Conservation (phyloP, 2,329 filamentous ascomycete genomes). For the Sodiomyces alkalinus region DNA sequence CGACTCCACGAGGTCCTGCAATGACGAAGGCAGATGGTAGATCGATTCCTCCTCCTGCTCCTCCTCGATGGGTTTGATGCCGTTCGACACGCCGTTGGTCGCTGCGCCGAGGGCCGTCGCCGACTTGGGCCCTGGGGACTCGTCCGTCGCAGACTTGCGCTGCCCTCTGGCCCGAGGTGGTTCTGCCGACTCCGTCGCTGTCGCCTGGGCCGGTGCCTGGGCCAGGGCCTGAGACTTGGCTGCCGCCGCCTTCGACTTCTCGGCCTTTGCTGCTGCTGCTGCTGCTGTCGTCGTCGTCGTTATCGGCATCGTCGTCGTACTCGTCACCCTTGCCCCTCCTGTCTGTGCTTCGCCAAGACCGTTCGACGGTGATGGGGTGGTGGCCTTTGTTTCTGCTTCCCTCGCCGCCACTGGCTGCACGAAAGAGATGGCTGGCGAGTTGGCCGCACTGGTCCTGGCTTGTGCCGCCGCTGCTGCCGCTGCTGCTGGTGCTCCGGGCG, state of each 20-base stretch:
- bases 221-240: constrained; percentile 29
- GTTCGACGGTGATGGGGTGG: constrained; percentile 8
- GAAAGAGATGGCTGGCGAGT: constrained; percentile 33
- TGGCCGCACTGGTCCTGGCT: constrained; percentile 39
- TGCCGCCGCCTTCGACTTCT: constrained; percentile 24
- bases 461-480: constrained; percentile 35
- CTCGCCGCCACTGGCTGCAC: constrained; percentile 28
- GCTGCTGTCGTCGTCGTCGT: constrained; percentile 14
- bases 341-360: constrained; percentile 10
- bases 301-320: constrained; percentile 13
- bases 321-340: too few species aligned
- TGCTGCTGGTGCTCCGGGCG: too few species aligned
- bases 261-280: constrained; percentile 16
- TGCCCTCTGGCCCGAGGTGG: constrained; percentile 24
- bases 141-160: not conserved
- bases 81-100: constrained; percentile 37
- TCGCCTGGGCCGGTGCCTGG: not conserved
- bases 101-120: too few species aligned
- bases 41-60: constrained; percentile 59
- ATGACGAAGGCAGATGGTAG: constrained; percentile 77
- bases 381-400: constrained; percentile 18
- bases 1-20: constrained; percentile 82
- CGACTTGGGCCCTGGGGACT: constrained; percentile 5
- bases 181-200: constrained; percentile 25
- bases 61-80: constrained; percentile 32